Percentiles rank a stretch among this genome's conserved stretches.
Evolutionary conservation across 768 basidiomycete genomes (phyloP).

Genomic region (Clitopilus passeckerianus): DNA sequence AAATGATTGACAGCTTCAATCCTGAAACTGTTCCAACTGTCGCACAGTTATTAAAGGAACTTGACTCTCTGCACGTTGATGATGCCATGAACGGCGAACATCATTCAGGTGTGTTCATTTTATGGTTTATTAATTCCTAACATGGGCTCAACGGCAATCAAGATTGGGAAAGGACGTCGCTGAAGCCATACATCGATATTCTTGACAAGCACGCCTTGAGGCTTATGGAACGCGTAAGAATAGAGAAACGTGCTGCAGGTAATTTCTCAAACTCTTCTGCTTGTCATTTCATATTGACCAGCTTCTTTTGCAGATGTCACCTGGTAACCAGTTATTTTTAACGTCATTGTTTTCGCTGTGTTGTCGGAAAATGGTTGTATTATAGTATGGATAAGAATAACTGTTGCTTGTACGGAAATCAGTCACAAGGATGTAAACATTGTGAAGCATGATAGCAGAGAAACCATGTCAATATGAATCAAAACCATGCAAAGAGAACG

Average conservation of each 20-base stretch:
- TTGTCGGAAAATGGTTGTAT: background rate
- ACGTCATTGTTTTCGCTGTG: background rate
- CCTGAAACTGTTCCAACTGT: conserved; percentile 87
- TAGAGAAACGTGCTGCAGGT: conserved; percentile 41
- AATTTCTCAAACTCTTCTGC: conserved; percentile 1
- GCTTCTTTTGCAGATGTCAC: conserved; percentile 19
- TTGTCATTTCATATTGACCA: background rate
- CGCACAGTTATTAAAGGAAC: conserved; percentile 72
- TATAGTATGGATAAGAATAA: background rate
- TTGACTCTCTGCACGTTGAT: conserved; percentile 41
- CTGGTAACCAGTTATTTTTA: conserved; percentile 18
- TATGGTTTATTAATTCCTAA: conserved; percentile 1
- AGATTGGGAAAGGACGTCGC: conserved; percentile 85
- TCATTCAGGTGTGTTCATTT: conserved; percentile 37
- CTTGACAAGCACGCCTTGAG: conserved; percentile 66
- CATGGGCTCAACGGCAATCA: background rate
- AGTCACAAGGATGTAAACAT: no score
- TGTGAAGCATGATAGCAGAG: background rate
- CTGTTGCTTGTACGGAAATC: background rate
- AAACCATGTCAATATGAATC: background rate
- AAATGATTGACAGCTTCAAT: conserved; percentile 72
- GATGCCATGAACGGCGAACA: conserved; percentile 33
- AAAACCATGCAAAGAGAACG: no score
- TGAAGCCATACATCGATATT: conserved; percentile 88
- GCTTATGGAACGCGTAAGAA: conserved; percentile 55